Conservation (phyloP, 2,329 filamentous ascomycete species). For the Acrodontium crateriforme region DNA sequence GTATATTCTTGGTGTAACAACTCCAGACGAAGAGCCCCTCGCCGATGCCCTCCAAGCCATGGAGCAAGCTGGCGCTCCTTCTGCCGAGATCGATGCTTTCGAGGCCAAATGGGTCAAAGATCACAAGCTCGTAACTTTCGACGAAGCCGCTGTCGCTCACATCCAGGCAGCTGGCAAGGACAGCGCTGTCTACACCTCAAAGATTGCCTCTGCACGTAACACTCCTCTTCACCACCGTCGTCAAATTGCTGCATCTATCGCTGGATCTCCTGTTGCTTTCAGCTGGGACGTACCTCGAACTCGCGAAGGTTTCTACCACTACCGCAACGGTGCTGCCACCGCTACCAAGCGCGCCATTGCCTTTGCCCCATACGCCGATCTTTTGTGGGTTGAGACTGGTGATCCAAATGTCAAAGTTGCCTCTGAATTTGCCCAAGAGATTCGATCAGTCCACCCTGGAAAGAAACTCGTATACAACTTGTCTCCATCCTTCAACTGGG, state of each 20-base stretch:
- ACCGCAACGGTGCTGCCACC: conserved; percentile 65
- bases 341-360: conserved; percentile 88
- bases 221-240: conserved; percentile 69
- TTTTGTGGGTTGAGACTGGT: conserved; percentile 94
- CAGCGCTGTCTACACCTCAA: conserved; percentile 13
- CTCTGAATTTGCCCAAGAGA: conserved; percentile 58
- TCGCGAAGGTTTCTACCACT: conserved; percentile 88
- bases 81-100: conserved; percentile 69
- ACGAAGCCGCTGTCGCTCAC: conserved; percentile 49
- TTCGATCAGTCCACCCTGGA: conserved; percentile 53
- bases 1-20: conserved; percentile 79
- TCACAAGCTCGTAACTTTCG: conserved; percentile 76
- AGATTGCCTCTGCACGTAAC: conserved; percentile 45
- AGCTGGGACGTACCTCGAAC: conserved; percentile 87
- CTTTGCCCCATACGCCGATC: conserved; percentile 83
- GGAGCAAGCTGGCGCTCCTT: conserved; percentile 66
- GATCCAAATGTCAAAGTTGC: conserved; percentile 73
- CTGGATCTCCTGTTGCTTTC: conserved; percentile 60
- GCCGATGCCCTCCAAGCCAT: conserved; percentile 82
- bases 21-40: conserved; percentile 59
- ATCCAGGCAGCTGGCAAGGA: conserved; percentile 21
- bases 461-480: conserved; percentile 97
- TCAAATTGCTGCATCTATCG: conserved; percentile 52
- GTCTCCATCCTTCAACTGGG: conserved; percentile 97
- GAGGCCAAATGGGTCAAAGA: conserved; percentile 81